Percentiles rank a stretch among this genome's conserved stretches.
phyloP scores from a whole-genome alignment of 768 basidiomycete species.

The Termitomyces sp. region DNA sequence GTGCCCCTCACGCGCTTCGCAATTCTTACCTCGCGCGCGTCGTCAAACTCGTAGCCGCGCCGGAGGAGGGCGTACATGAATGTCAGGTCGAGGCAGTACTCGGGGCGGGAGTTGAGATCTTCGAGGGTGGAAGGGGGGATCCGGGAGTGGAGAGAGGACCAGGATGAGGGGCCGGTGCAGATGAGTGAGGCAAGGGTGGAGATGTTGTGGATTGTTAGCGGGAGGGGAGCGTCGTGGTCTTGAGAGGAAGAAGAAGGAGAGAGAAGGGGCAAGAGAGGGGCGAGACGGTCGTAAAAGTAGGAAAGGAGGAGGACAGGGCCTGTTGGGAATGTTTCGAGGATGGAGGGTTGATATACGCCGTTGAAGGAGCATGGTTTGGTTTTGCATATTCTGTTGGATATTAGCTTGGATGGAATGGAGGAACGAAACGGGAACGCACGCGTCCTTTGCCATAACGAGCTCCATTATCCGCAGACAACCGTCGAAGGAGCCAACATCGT shows the following conservation, averaged over 20 bases:
- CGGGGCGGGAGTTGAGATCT: constrained; percentile 81
- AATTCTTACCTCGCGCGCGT: constrained; percentile 62
- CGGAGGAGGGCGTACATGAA: constrained; percentile 90
- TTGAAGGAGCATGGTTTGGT: constrained; percentile 95
- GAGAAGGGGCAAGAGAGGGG: constrained; percentile 55
- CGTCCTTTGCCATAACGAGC: constrained; percentile 92
- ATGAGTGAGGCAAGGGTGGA: constrained; percentile 64
- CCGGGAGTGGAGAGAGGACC: constrained; percentile 48
- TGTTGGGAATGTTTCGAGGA: constrained; percentile 81
- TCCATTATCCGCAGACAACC: constrained; percentile 82
- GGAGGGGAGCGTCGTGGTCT: constrained; percentile 7
- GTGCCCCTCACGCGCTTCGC: constrained; percentile 89
- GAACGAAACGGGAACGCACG: constrained; percentile 46
- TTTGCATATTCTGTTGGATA: constrained; percentile 64
- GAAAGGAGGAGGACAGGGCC: constrained; percentile 91
- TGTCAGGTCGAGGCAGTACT: constrained; percentile 94
- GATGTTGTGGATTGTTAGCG: constrained; percentile 49
- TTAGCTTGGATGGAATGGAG: background rate
- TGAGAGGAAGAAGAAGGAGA: constrained; percentile 7
- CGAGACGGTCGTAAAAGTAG: constrained; percentile 95
- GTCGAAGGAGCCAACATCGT: constrained; percentile 78
- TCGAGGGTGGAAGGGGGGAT: constrained; percentile 29
- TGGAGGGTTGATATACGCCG: constrained; percentile 94
- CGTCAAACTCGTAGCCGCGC: constrained; percentile 87
- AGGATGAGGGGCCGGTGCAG: constrained; percentile 64